A percentile compares a stretch with the other conserved stretches of the same genome.
Evolutionary conservation across 2,329 filamentous ascomycete species (phyloP).

Genomic region (Aspergillus caelatus): DNA sequence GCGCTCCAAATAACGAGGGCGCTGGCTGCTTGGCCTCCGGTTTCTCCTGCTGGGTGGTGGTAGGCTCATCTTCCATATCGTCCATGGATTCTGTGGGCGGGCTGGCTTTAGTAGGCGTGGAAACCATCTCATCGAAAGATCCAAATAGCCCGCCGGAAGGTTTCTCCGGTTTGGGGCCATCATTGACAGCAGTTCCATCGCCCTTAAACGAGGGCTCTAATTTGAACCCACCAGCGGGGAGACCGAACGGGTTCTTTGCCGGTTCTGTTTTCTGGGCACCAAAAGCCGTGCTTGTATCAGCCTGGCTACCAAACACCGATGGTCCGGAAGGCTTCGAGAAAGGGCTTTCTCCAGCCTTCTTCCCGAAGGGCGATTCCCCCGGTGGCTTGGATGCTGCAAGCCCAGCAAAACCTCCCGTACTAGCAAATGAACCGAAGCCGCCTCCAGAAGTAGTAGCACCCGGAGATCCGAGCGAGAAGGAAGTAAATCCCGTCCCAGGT

Average conservation of each 20-base stretch:
- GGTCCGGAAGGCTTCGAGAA: constrained; percentile 33
- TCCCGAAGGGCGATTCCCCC: constrained; percentile 32
- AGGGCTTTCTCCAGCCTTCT: constrained; percentile 26
- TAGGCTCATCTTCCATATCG: constrained; percentile 35
- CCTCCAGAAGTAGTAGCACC: constrained; percentile 24
- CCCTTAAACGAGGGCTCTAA: constrained; percentile 50
- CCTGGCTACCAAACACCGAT: constrained; percentile 34
- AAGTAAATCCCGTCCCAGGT: constrained; percentile 26
- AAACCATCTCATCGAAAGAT: constrained; percentile 45
- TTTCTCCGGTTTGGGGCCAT: constrained; percentile 43
- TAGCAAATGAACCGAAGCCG: constrained; percentile 41
- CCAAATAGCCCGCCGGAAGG: constrained; percentile 35
- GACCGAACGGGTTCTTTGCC: constrained; percentile 34
- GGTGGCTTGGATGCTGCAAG: constrained; percentile 28
- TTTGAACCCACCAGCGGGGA: constrained; percentile 38
- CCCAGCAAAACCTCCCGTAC: constrained; percentile 26
- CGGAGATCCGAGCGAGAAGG: constrained; percentile 26
- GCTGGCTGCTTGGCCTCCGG: constrained; percentile 23
- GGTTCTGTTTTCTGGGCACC: constrained; percentile 28
- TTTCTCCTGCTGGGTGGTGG: constrained; percentile 23
- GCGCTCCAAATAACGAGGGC: constrained; percentile 32
- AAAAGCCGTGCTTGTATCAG: constrained; percentile 31
- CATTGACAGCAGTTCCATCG: constrained; percentile 44
- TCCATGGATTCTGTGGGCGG: constrained; percentile 41
- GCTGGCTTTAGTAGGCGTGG: constrained; percentile 34